Conservation (phyloP, 768 basidiomycete genomes). For the Rhizopogon roseolus region DNA sequence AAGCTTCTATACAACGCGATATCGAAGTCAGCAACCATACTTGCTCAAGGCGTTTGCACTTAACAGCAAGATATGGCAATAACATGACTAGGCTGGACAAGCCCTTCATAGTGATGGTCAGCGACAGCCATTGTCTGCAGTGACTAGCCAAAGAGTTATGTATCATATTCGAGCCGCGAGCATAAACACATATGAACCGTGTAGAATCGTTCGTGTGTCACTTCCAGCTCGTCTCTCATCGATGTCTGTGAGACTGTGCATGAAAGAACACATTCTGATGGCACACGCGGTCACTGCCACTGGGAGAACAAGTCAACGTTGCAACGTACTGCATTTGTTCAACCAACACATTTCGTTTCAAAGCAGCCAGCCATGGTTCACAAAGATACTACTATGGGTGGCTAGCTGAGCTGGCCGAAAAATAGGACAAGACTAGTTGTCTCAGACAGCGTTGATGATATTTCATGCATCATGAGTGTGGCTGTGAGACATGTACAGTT, state of each 20-base stretch:
- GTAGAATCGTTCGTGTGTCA: not conserved
- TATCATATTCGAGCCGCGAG: not conserved
- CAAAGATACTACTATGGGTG: not conserved
- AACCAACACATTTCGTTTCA: not conserved
- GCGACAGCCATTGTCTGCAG: no score
- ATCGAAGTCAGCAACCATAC: no score
- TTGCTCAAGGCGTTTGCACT: no score
- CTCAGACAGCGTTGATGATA: not conserved
- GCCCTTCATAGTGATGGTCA: not conserved
- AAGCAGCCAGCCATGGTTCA: not conserved
- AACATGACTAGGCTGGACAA: not conserved
- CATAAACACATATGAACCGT: not conserved
- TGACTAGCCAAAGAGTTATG: not conserved
- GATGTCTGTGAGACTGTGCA: not conserved
- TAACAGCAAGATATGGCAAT: not conserved
- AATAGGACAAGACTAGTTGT: not conserved
- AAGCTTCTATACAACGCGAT: no score
- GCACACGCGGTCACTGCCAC: not conserved
- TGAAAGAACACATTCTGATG: not conserved
- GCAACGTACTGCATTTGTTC: not conserved
- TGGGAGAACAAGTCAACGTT: not conserved
- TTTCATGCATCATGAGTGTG: not conserved
- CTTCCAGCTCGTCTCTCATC: not conserved
- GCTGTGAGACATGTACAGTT: conserved; percentile 14
- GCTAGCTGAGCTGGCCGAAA: not conserved